Conservation (phyloP, 768 basidiomycete species). For the Lactarius deliciosus region DNA sequence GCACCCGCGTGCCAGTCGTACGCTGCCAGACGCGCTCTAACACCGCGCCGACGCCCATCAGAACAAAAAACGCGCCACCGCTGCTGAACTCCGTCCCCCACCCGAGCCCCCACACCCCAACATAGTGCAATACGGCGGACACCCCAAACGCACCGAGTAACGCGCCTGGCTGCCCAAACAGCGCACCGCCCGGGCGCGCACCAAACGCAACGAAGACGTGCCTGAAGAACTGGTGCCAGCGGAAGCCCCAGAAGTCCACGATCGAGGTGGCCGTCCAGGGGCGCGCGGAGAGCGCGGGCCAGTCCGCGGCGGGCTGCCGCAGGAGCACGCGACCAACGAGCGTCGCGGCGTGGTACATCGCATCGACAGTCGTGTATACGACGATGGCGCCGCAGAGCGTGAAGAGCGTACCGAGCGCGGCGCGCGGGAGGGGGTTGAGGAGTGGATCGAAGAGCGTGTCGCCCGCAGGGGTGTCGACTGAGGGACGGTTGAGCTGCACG, state of each 20-base stretch:
- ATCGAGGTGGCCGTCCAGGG: conserved; percentile 44
- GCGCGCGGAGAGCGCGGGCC: conserved; percentile 39
- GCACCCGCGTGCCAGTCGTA: conserved; percentile 45
- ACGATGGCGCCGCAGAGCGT: conserved; percentile 14
- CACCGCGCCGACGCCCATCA: conserved; percentile 53
- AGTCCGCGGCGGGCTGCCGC: conserved; percentile 34
- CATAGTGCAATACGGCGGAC: conserved; percentile 58
- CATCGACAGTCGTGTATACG: conserved; percentile 25
- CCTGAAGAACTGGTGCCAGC: conserved; percentile 44
- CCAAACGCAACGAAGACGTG: conserved; percentile 37
- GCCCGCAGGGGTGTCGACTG: conserved; percentile 4
- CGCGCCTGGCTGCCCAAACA: conserved; percentile 50
- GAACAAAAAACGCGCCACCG: conserved; percentile 54
- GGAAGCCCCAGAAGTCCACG: conserved; percentile 40
- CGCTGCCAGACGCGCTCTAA: conserved; percentile 50
- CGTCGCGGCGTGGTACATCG: conserved; percentile 32
- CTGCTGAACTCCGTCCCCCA: conserved; percentile 46
- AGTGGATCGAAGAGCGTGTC: conserved; percentile 18
- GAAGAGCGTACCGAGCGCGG: conserved; percentile 4
- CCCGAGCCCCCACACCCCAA: conserved; percentile 60
- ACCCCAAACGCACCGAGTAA: conserved; percentile 58
- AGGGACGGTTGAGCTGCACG: conserved; percentile 9
- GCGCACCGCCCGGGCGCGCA: conserved; percentile 35
- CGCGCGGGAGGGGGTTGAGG: conserved; percentile 5
- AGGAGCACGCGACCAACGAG: conserved; percentile 34